Base-by-base conservation (phyloP, 805 yeast species). In the Candida odintsovae region DNA sequence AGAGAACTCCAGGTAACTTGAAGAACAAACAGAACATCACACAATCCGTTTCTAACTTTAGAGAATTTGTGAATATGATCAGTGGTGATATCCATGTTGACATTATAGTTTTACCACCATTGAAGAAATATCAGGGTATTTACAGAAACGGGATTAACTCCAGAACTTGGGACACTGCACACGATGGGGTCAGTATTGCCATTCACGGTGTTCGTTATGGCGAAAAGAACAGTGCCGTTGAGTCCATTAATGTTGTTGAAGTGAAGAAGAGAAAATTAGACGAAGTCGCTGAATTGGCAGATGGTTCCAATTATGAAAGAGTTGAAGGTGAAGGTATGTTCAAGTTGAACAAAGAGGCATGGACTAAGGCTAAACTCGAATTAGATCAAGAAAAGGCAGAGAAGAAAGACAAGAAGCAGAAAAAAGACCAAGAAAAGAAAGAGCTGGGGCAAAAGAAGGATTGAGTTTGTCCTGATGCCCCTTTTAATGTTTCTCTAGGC, bases 181-280 rank as follows among this genome's bases (percentile, higher is more conserved):
- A 92, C 61, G 88, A 86, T 59, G 99, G 99, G 1, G 74, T 82
- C 40, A 84, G 95, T 36, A 71, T 75, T 46, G 81, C 83, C 5
- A 69, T 94, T 3, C 77, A 76, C 52, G 62, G 66, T 8, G 64
- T 70, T 13, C 55, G 64, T 16, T 58, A 66, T 38, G 64, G 64
- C 6, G 64, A 59, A 38, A 55, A 56, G 49, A 49, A 51, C n/a
- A 57, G 62, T 31, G 52, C 62, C 5, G 54, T 53, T 12, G 62
- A 58, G 8, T 43, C 47, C 16, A 35, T 53, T 21, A 59, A 59
- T 33, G 28, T 19, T 20, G 18, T 22, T 4, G 50, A 19, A 3
- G 15, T 55, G 33, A 44, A 47, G 53, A 51, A 60, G 63, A 45
- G 65, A 44, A 54, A 51, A 43, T 38, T 56, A 38, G 41, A 44